These are phyloP conservation scores for Ustulina deusta DNA, from an alignment of 2,329 filamentous ascomycete genomes.

Conservation along the genomic window DNA sequence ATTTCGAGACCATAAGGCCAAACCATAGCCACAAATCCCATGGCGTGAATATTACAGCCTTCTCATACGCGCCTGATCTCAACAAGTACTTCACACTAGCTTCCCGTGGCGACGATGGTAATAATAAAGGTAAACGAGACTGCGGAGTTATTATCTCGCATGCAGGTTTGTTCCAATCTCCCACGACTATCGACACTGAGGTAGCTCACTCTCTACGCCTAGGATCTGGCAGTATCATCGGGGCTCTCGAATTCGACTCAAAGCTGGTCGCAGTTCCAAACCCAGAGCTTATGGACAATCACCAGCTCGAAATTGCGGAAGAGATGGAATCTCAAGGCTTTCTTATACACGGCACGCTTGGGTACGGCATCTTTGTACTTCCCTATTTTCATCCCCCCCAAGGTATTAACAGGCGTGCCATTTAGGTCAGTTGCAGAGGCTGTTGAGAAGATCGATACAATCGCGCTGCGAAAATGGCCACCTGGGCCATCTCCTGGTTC, in stretches of 20 bases:
- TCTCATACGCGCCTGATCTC: conserved; percentile 76
- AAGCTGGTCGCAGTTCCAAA: conserved; percentile 94
- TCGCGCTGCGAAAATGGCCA: conserved; percentile 43
- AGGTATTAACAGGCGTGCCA: conserved; percentile 25
- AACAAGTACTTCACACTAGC: conserved; percentile 68
- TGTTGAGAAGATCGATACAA: conserved; percentile 39
- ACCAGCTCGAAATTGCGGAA: conserved; percentile 87
- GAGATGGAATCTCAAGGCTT: conserved; percentile 81
- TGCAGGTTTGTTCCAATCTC: conserved; percentile 71
- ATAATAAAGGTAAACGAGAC: conserved; percentile 48
- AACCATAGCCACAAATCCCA: conserved; percentile 45
- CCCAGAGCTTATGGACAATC: conserved; percentile 82
- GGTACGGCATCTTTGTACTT: conserved; percentile 58
- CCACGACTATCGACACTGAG: background rate
- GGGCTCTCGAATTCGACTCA: conserved; percentile 78
- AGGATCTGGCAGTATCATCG: conserved; percentile 93
- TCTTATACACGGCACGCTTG: conserved; percentile 75
- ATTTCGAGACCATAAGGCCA: conserved; percentile 59
- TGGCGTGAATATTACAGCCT: conserved; percentile 67
- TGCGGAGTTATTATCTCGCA: conserved; percentile 88
- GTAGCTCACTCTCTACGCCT: conserved; percentile 23
- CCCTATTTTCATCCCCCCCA: background rate
- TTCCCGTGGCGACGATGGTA: conserved; percentile 60
- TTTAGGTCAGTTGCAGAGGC: conserved; percentile 45
- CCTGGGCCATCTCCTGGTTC: conserved; percentile 42